Evolutionary conservation across 768 basidiomycete species (phyloP).

Genomic region (Lanmaoa rubissima): DNA sequence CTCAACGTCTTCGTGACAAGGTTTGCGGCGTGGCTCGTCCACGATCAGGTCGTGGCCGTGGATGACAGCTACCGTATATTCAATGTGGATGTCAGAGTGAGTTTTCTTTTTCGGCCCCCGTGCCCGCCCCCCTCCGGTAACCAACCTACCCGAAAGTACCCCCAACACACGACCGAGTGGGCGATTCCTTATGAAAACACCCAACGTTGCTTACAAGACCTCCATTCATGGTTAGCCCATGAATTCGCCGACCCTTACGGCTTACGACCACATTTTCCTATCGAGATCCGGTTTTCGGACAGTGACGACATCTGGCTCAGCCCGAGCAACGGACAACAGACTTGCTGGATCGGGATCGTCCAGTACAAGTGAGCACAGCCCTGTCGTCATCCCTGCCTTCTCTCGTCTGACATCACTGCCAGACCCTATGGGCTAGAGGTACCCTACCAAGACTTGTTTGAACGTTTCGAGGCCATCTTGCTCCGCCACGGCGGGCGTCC

Average conservation of each 20-base stretch:
- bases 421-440: constrained; percentile 87
- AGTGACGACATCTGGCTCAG: constrained; percentile 94
- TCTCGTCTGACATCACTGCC: neutral
- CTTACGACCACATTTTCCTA: constrained; percentile 84
- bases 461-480: constrained; percentile 71
- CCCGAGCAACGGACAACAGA: constrained; percentile 75
- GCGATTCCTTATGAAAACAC: constrained; percentile 77
- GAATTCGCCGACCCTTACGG: constrained; percentile 71
- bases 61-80: constrained; percentile 84
- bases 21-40: constrained; percentile 68
- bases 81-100: constrained; percentile 89
- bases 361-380: constrained; percentile 78
- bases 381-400: neutral
- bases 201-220: constrained; percentile 62
- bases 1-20: constrained; percentile 65
- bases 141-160: constrained; percentile 45
- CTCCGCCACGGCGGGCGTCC: constrained; percentile 73
- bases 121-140: neutral
- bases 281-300: constrained; percentile 89
- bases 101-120: constrained; percentile 31
- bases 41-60: constrained; percentile 52
- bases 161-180: constrained; percentile 95
- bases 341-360: constrained; percentile 97
- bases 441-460: constrained; percentile 77
- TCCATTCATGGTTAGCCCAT: constrained; percentile 66